Conservation (phyloP, 257 asterid genomes). For the Solanum acaule region DNA sequence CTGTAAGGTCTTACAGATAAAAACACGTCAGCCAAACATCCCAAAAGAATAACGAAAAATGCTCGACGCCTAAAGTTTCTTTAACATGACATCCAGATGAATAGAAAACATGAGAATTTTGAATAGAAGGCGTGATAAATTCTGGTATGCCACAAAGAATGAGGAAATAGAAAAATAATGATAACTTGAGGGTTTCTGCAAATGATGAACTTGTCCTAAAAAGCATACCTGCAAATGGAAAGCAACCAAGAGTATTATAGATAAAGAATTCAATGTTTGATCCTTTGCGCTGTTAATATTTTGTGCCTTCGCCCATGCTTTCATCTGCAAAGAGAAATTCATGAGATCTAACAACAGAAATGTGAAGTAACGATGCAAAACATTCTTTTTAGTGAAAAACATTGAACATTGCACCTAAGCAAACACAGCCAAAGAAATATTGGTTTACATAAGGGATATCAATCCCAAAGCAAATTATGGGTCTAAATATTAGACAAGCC, state of each 20-base stretch:
- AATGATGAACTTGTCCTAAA: neutral
- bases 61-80: neutral
- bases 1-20: neutral
- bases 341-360: neutral
- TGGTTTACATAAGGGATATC: neutral
- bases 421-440: neutral
- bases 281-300: constrained; percentile 78
- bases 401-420: neutral
- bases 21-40: neutral
- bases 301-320: constrained; percentile 82
- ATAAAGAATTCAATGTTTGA: constrained; percentile 76
- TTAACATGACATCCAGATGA: neutral
- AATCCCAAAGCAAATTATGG: neutral
- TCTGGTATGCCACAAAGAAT: neutral
- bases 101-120: neutral
- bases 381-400: neutral
- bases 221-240: constrained; percentile 81
- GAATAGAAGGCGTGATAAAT: neutral
- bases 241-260: constrained; percentile 74
- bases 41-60: neutral
- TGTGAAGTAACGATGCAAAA: neutral
- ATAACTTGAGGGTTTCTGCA: neutral
- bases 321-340: constrained; percentile 52
- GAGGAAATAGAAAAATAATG: neutral
- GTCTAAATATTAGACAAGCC: neutral